Evolutionary conservation across 1,284 basidiomycete species (phyloP), one percentile per base, ranked within the genome.

Genomic region (Flammula alnicola): DNA sequence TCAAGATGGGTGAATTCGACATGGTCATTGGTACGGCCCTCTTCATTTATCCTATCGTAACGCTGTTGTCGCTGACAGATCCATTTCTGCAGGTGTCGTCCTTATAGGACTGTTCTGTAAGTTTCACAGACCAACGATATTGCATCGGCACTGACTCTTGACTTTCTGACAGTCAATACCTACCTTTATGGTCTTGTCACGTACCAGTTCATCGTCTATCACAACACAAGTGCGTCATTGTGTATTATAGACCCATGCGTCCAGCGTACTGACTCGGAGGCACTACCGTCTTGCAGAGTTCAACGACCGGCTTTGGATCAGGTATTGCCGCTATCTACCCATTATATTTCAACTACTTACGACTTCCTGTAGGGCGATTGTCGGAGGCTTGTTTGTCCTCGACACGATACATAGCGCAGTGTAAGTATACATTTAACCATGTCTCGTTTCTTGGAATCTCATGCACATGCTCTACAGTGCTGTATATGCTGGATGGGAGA

Each of bases 181-280:
- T 80, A 72, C 52, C 64, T 80, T 7, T 80, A 76, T 60, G 78
- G 78, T 1, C 64, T 80, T 23, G 78, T 77, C 53, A 69, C 68
- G 2, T 77, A 73, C 56, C 78, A 80, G 53, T 80, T 79, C 48
- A 66, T 70, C 12, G 60, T 63, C 0, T 80, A 80, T 52, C 64
- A 70, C 42, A 69, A 63, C 40, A 62, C 67, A 0, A 69, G 77
- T 78, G 49, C 51, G 77, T 63, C 9, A 14, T 12, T 35, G 23
- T 42, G 30, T 20, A 27, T 44, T 39, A 26, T 11, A n/a, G n/a
- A n/a, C n/a, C n/a, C n/a, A n/a, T n/a, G n/a, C n/a, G n/a, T n/a
- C n/a, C n/a, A n/a, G n/a, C n/a, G n/a, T n/a, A n/a, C n/a, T n/a
- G n/a, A n/a, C n/a, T n/a, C n/a, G n/a, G n/a, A n/a, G n/a, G n/a